Evolutionary conservation across 768 basidiomycete species (phyloP).

Genomic region (Porphyrellus cyaneotinctus): DNA sequence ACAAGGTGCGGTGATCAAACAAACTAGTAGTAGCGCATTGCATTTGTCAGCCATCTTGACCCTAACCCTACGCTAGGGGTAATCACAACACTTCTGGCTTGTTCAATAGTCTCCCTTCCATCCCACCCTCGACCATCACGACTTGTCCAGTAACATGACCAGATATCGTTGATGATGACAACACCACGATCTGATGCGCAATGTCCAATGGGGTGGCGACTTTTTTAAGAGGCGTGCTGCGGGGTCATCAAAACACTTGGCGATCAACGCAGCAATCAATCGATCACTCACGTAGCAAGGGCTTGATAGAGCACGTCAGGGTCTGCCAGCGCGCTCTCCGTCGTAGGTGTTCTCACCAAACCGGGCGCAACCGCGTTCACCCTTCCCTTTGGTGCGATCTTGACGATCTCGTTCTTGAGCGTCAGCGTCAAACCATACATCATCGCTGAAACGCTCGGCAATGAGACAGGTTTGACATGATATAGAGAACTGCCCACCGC

Average conservation of each 20-base stretch:
- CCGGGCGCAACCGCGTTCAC: conserved; percentile 70
- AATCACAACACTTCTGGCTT: conserved; percentile 31
- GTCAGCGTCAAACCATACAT: conserved; percentile 69
- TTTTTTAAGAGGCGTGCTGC: conserved; percentile 67
- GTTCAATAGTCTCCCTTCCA: conserved; percentile 66
- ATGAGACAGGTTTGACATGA: not conserved
- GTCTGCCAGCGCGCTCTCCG: conserved; percentile 52
- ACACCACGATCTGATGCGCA: conserved; percentile 57
- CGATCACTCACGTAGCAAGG: conserved; percentile 57
- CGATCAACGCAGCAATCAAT: not conserved
- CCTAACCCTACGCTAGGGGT: conserved; percentile 22
- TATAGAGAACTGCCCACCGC: conserved; percentile 39
- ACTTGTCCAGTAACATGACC: conserved; percentile 71
- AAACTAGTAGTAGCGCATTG: not conserved
- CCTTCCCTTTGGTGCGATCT: conserved; percentile 64
- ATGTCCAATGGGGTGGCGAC: conserved; percentile 59
- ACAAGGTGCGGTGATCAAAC: conserved; percentile 5
- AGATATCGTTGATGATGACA: conserved; percentile 58
- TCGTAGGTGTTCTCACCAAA: conserved; percentile 65
- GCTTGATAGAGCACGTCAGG: conserved; percentile 51
- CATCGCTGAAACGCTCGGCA: conserved; percentile 43
- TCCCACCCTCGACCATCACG: conserved; percentile 70
- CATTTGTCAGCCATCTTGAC: conserved; percentile 24
- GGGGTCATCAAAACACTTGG: not conserved
- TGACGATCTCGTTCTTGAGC: conserved; percentile 79